Evolutionary conservation across 164 flowering plant genomes (phyloP), one percentile per base, ranked within the genome.

Genomic region (Buxus sempervirens): DNA sequence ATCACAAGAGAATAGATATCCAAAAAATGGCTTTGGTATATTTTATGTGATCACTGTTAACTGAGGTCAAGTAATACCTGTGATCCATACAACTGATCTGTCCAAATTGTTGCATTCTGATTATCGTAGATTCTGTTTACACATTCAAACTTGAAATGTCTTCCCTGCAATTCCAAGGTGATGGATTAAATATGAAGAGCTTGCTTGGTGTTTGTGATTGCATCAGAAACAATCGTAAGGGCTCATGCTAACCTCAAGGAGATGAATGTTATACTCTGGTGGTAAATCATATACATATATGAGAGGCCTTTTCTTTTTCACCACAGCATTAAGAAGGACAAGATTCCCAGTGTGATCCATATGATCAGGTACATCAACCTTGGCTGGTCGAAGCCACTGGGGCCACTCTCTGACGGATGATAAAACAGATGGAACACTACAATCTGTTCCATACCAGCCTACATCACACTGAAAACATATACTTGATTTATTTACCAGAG

Each of bases 221-320:
- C 23, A 58, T 20, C 48, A 20, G 60, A 32, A 64, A 61, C 38
- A 38, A 23, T 21, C 57, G 53, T 9, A 57, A 69, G n/a, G 58
- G 61, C 48, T 64, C 36, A 65, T 75, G 58, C 86, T 73, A 9
- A 95, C 98, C 97, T 95, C 97, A 67, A 95, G 90, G 60, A 95
- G 97, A 51, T 81, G 86, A 76, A 88, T 88, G 79, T 95, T 90
- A 80, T 89, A 95, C 22, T 86, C 88, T 32, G 98, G 88, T 23
- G 97, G 97, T 75, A 95, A 80, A 81, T 95, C 98, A 76, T 95
- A 95, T 60, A 92, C 91, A 81, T 92, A 95, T 67, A 95, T 80
- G 51, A 95, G 90, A 10, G 98, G 98, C 74, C 98, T 85, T 79
- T 82, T 95, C 86, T 85, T 95, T 72, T 83, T 81, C 69, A 90